Base-by-base conservation (phyloP, 2,329 filamentous ascomycete species). In the Plectosphaerella sp. region DNA sequence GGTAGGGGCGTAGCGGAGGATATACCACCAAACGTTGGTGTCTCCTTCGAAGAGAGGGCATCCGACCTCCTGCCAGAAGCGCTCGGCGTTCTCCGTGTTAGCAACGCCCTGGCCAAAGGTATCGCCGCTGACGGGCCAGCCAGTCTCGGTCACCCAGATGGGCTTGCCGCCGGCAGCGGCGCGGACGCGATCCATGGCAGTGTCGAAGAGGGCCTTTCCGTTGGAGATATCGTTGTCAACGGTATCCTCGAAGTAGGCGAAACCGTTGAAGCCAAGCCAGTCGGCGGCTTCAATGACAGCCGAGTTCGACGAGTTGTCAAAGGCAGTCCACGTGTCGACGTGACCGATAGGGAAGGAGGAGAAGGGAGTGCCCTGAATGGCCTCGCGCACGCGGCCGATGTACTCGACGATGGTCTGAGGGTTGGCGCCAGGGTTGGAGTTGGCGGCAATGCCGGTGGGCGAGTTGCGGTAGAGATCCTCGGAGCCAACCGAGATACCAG, bases 101-200 rank as follows among this genome's bases (percentile, higher is more conserved):
- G 91, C 76, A 10, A 87, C 77, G 41, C 83, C 89, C 47, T 80
- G 65, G 59, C 84, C 84, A 56, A 79, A 71, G 1, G 73, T 77
- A 58, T 80, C 72, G 52, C 91, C 91, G 61, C 77, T 83, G 50
- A 91, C 83, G 47, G 91, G 91, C 83, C 89, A 94, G 58, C 91
- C 91, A 15, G 90, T 94, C 78, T 96, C 91, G 25, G 91, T 94
- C 57, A 95, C 80, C 89, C 89, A 94, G 60, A 95, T 80, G 16
- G 81, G 75, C 78, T 91, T 93, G 64, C 80, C 82, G 36, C 77
- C 73, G 36, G 82, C 77, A 45, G 76, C 84, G 15, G 65, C 70
- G 56, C 79, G 68, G 35, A 87, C 89, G 54, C 78, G 75, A 48
- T 76, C 70, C 39, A 88, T 75, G 15, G 89, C 85, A 14, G 79